These are phyloP conservation scores for Pyrenula massariospora DNA, from an alignment of 495 filamentous ascomycete species.

Conservation along the genomic window DNA sequence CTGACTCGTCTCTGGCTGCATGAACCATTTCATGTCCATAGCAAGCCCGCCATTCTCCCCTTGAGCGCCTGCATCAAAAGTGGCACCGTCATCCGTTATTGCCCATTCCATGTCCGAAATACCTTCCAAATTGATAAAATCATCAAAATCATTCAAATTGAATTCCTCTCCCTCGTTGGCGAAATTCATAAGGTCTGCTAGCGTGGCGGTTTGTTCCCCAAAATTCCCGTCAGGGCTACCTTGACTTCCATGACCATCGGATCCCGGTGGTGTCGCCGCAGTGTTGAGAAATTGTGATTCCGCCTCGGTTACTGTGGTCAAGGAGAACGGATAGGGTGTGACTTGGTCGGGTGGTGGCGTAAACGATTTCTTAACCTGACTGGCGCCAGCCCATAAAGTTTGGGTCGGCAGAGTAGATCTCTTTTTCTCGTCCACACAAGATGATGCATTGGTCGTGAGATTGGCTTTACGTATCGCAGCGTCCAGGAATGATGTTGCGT, in stretches of 20 bases:
- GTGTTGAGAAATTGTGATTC: not conserved
- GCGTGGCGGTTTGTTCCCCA: slow-evolving; percentile 10
- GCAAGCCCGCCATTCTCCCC: not conserved
- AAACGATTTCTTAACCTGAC: not conserved
- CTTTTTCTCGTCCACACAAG: not conserved
- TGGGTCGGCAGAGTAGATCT: slow-evolving; percentile 19
- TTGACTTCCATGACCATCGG: not conserved
- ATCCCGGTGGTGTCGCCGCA: not conserved
- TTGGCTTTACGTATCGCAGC: slow-evolving; percentile 72
- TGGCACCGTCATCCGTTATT: slow-evolving; percentile 15
- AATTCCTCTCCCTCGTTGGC: slow-evolving; percentile 37
- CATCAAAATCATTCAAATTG: slow-evolving; percentile 38
- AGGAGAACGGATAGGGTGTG: slow-evolving; percentile 7
- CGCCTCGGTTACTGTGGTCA: not conserved
- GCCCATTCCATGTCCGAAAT: slow-evolving; percentile 27
- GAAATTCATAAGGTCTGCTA: slow-evolving; percentile 33
- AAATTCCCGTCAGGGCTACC: not conserved
- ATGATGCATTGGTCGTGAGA: slow-evolving; percentile 21
- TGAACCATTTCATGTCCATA: not conserved
- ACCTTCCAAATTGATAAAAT: slow-evolving; percentile 34
- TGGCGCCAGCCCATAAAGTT: not conserved
- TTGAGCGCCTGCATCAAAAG: not conserved
- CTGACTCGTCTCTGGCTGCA: not conserved
- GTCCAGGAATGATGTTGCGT: slow-evolving; percentile 73
- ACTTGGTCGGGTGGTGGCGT: slow-evolving; percentile 5